A percentile compares a stretch with the other conserved stretches of the same genome.
phyloP scores from a whole-genome alignment of 805 yeast genomes.

The Starmerella potacharoeniae region DNA sequence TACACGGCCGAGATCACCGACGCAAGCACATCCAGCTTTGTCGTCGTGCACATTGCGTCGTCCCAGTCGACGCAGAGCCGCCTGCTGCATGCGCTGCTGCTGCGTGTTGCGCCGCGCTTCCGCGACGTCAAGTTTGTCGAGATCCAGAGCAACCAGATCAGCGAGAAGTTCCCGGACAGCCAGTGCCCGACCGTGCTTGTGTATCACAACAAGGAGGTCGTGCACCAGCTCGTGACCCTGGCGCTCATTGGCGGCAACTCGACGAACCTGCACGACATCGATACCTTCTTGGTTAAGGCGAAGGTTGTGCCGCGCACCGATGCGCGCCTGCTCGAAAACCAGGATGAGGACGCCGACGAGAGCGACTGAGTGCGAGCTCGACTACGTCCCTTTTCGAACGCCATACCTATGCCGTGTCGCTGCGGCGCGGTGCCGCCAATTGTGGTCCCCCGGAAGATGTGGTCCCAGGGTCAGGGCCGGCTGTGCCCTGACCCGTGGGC shows the following conservation, averaged over 20 bases:
- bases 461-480: neutral
- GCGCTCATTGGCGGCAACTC: constrained; percentile 76
- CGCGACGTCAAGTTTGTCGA: constrained; percentile 83
- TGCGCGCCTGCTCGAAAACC: constrained; percentile 46
- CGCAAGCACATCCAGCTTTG: constrained; percentile 51
- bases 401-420: neutral
- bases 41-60: constrained; percentile 65
- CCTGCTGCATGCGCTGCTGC: constrained; percentile 48
- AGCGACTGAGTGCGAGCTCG: neutral
- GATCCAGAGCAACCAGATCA: constrained; percentile 81
- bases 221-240: constrained; percentile 71
- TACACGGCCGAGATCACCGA: constrained; percentile 76
- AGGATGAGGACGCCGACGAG: constrained; percentile 23
- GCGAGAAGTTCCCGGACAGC: constrained; percentile 79
- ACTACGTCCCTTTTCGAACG: neutral
- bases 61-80: constrained; percentile 58
- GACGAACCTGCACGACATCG: constrained; percentile 58
- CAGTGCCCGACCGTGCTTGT: constrained; percentile 87
- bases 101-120: constrained; percentile 50
- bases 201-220: constrained; percentile 65
- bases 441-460: neutral
- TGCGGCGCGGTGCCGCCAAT: neutral
- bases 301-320: constrained; percentile 60
- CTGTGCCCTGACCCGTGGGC: neutral
- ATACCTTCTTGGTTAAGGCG: constrained; percentile 52